phyloP scores from a whole-genome alignment of 108 stramenopile genomes.

The Skeletonema potamos region DNA sequence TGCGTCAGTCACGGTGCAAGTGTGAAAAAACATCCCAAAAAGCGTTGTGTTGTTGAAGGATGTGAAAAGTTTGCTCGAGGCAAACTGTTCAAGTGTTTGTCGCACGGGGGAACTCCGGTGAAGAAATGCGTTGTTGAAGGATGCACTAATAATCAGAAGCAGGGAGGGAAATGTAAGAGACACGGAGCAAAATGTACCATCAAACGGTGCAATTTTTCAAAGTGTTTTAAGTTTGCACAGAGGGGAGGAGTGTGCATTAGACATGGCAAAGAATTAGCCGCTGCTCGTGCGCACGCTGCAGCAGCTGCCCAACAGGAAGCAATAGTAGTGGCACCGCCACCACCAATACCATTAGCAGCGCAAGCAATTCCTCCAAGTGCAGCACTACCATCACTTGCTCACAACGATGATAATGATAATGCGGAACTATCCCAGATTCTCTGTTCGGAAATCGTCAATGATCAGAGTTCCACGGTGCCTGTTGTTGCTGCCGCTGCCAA shows the following conservation, averaged over 20 bases:
- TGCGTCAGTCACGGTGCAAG: neutral
- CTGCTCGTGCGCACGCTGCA: neutral
- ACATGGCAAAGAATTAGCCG: neutral
- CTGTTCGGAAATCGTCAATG: neutral
- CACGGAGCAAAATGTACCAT: constrained; percentile 5
- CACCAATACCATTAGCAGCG: neutral
- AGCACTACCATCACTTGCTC: neutral
- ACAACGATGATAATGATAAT: no score
- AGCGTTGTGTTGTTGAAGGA: constrained; percentile 1
- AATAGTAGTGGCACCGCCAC: neutral
- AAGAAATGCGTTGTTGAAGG: constrained; percentile 6
- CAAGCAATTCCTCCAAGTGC: neutral
- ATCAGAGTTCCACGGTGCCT: neutral
- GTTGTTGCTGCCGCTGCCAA: neutral
- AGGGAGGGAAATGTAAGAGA: constrained; percentile 5
- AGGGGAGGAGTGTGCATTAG: constrained; percentile 2
- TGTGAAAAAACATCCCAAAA: neutral
- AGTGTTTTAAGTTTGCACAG: neutral
- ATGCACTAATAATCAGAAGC: constrained; percentile 1
- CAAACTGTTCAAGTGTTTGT: neutral
- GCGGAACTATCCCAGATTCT: neutral
- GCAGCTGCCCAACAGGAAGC: neutral
- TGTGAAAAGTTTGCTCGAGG: neutral
- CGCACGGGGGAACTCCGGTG: constrained; percentile 1
- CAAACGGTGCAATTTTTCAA: constrained; percentile 6